These are phyloP conservation scores for Albizia julibrissin DNA, from an alignment of 306 rosid species.

Conservation along the genomic window DNA sequence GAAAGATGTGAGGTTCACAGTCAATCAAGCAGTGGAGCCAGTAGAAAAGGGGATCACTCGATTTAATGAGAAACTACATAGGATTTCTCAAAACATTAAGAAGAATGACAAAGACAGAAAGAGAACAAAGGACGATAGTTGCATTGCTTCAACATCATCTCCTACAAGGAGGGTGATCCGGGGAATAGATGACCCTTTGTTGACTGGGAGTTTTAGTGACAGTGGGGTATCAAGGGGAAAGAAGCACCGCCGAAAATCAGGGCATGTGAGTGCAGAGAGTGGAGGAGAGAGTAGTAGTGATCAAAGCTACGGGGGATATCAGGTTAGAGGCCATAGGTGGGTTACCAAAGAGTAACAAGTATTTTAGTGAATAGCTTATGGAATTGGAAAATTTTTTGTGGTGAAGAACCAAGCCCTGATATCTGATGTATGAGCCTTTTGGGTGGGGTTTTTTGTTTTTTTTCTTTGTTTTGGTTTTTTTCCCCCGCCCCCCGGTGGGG, in stretches of 20 bases:
- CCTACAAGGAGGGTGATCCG: conserved; percentile 76
- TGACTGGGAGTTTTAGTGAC: conserved; percentile 86
- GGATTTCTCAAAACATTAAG: conserved; percentile 86
- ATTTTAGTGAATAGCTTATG: conserved; percentile 26
- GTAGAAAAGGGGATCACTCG: conserved; percentile 89
- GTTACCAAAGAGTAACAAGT: conserved; percentile 73
- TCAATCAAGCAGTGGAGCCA: conserved; percentile 94
- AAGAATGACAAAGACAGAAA: conserved; percentile 79
- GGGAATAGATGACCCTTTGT: conserved; percentile 93
- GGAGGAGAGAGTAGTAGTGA: conserved; percentile 98
- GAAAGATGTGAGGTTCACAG: conserved; percentile 88
- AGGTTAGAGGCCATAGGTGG: conserved; percentile 88
- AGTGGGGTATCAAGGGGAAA: conserved; percentile 68
- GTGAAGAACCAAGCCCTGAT: conserved; percentile 25
- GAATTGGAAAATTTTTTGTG: conserved; percentile 18
- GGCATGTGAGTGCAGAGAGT: conserved; percentile 81
- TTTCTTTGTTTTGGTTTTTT: too few species aligned
- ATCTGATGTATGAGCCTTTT: conserved; percentile 21
- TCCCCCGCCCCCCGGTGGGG: too few species aligned
- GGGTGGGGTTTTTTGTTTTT: too few species aligned
- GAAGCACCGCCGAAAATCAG: conserved; percentile 84
- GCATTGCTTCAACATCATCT: conserved; percentile 52
- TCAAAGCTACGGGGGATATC: conserved; percentile 73
- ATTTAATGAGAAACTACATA: conserved; percentile 79
- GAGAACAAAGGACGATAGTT: conserved; percentile 88